Evolutionary conservation across 2,329 filamentous ascomycete genomes (phyloP).

Genomic region (Aureobasidium subglaciale): DNA sequence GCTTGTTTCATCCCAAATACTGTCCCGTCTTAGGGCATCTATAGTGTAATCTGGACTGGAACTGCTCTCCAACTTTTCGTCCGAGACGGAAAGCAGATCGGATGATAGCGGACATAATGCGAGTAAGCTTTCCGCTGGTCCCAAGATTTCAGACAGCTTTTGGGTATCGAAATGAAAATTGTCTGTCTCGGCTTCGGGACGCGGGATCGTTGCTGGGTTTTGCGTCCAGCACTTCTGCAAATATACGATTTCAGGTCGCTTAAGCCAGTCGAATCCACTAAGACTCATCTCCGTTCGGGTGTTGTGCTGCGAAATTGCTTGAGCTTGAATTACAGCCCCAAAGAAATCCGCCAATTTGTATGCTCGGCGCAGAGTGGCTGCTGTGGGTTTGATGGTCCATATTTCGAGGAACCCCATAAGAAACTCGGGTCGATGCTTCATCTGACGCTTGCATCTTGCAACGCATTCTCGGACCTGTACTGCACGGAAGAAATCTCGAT

Average conservation of each 20-base stretch:
- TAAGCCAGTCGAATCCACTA: conserved; percentile 19
- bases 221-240: conserved; percentile 17
- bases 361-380: conserved; percentile 16
- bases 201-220: not conserved
- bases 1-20: conserved; percentile 16
- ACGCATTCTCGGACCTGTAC: conserved; percentile 16
- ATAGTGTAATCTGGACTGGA: conserved; percentile 11
- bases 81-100: conserved; percentile 3
- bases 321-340: conserved; percentile 15
- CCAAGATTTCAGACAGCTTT: conserved; percentile 14
- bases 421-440: conserved; percentile 15
- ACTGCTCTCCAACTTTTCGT: not conserved
- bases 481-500: conserved; percentile 17
- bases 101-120: conserved; percentile 3
- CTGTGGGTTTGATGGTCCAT: conserved; percentile 16
- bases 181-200: not conserved
- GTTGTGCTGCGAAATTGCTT: conserved; percentile 4
- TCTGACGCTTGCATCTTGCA: conserved; percentile 18
- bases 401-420: conserved; percentile 19
- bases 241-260: conserved; percentile 17
- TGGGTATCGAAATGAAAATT: conserved; percentile 5
- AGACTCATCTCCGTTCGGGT: conserved; percentile 17
- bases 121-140: conserved; percentile 15
- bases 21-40: conserved; percentile 6
- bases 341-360: conserved; percentile 20